phyloP scores from a whole-genome alignment of 1,284 basidiomycete genomes.

The Marasmius sp. region DNA sequence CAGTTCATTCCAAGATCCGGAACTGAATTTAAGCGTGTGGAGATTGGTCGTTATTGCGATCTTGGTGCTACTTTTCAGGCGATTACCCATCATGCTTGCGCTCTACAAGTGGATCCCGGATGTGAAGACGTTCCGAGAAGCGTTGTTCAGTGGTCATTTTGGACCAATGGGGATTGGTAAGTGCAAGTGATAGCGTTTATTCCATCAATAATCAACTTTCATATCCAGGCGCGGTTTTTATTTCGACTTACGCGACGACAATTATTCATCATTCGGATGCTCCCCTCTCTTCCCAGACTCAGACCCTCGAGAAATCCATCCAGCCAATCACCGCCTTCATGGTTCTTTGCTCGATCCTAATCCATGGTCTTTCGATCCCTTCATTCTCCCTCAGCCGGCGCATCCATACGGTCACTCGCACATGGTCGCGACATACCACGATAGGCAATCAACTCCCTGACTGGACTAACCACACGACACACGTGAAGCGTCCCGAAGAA shows the following conservation, averaged over 20 bases:
- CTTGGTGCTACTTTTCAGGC: not conserved
- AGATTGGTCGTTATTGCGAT: constrained; percentile 2
- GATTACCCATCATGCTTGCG: constrained; percentile 2
- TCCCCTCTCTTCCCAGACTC: not conserved
- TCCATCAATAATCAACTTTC: not conserved
- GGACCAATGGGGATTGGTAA: constrained; percentile 6
- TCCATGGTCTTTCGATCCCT: constrained; percentile 6
- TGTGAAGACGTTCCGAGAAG: constrained; percentile 5
- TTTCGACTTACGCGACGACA: constrained; percentile 3
- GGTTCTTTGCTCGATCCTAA: constrained; percentile 3
- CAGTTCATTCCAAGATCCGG: constrained; percentile 49
- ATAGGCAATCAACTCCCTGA: not conserved
- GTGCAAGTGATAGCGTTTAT: not conserved
- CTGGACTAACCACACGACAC: constrained; percentile 4
- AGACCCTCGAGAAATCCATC: not conserved
- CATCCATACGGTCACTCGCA: constrained; percentile 5
- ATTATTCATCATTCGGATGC: not conserved
- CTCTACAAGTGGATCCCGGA: constrained; percentile 5
- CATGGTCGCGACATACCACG: constrained; percentile 6
- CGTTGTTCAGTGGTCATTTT: constrained; percentile 3
- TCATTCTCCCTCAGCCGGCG: constrained; percentile 4
- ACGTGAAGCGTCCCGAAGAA: not conserved
- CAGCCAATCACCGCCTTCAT: constrained; percentile 4
- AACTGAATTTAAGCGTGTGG: constrained; percentile 1
- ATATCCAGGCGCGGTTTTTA: constrained; percentile 3